Percentiles rank a stretch among this genome's conserved stretches.
phyloP scores from a whole-genome alignment of 2,329 filamentous ascomycete species.

The Capronia coronata region DNA sequence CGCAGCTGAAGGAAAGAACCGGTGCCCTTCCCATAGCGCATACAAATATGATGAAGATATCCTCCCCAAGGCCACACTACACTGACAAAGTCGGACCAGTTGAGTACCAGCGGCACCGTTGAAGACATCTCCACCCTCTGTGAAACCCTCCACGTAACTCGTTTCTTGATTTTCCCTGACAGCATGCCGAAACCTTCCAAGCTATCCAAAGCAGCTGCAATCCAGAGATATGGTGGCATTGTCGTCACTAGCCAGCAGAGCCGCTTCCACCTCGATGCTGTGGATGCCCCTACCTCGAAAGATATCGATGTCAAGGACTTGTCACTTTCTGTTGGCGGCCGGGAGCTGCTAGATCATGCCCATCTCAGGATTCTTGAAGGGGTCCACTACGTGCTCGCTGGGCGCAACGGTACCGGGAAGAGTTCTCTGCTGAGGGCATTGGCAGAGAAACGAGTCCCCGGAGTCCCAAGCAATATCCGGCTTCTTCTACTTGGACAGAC shows the following conservation, averaged over 20 bases:
- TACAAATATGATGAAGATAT: no score
- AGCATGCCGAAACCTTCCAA: slow-evolving; percentile 13
- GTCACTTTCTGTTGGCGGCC: slow-evolving; percentile 23
- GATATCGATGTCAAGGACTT: slow-evolving; percentile 26
- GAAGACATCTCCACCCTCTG: no score
- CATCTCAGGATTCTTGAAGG: slow-evolving; percentile 66
- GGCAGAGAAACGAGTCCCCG: slow-evolving; percentile 70
- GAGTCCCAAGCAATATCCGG: slow-evolving; percentile 59
- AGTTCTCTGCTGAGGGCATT: slow-evolving; percentile 71
- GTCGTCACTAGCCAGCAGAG: slow-evolving; percentile 27
- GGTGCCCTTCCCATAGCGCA: no score
- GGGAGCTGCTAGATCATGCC: slow-evolving; percentile 63
- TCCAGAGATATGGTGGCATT: slow-evolving; percentile 14
- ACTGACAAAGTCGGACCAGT: neutral
- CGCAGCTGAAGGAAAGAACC: no score
- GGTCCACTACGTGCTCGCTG: slow-evolving; percentile 68
- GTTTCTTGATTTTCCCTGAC: neutral
- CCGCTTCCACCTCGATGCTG: slow-evolving; percentile 24
- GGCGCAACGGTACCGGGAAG: slow-evolving; percentile 76
- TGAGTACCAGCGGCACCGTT: neutral
- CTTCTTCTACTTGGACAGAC: slow-evolving; percentile 67
- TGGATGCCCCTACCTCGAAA: slow-evolving; percentile 24
- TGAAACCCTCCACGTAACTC: no score
- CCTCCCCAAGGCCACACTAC: no score
- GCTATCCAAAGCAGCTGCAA: slow-evolving; percentile 3